A percentile compares a stretch with the other conserved stretches of the same genome.
Evolutionary conservation across 192 early-diverging fungal species (phyloP).

Genomic region (Spizellomyces sp.): DNA sequence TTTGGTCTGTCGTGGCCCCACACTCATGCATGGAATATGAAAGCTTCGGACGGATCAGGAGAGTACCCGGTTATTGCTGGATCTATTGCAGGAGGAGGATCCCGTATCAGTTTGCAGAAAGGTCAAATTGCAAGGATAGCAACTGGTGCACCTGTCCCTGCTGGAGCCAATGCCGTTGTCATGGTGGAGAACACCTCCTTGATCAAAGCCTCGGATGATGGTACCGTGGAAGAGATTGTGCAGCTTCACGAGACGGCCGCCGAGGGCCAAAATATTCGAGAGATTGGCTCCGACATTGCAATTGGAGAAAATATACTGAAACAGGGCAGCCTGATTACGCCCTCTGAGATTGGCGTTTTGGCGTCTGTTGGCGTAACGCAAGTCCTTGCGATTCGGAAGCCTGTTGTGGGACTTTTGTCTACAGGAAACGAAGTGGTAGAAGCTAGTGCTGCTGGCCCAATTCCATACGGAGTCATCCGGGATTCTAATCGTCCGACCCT

Average conservation of each 20-base stretch:
- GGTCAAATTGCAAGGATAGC: slow-evolving; percentile 73
- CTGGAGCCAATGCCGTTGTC: slow-evolving; percentile 85
- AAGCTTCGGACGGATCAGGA: slow-evolving; percentile 79
- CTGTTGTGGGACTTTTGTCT: slow-evolving; percentile 78
- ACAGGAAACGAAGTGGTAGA: slow-evolving; percentile 89
- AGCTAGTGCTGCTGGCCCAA: not conserved
- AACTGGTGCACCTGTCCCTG: slow-evolving; percentile 86
- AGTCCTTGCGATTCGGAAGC: slow-evolving; percentile 45
- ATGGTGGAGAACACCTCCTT: slow-evolving; percentile 95
- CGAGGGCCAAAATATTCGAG: slow-evolving; percentile 71
- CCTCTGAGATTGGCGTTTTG: slow-evolving; percentile 80
- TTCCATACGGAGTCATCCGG: slow-evolving; percentile 68
- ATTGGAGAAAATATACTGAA: slow-evolving; percentile 63
- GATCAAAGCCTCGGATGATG: slow-evolving; percentile 54
- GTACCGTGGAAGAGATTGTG: slow-evolving; percentile 59
- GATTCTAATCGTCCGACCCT: slow-evolving; percentile 88
- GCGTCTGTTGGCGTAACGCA: slow-evolving; percentile 72
- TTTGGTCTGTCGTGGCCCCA: not conserved
- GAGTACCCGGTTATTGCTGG: slow-evolving; percentile 66
- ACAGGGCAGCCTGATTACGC: slow-evolving; percentile 60
- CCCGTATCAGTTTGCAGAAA: slow-evolving; percentile 40
- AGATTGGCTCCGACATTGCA: slow-evolving; percentile 74
- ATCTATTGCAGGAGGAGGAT: slow-evolving; percentile 56
- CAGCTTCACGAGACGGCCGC: slow-evolving; percentile 45
- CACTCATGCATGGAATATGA: not conserved